Percentiles rank a stretch among this genome's conserved stretches.
These are phyloP conservation scores for Malassezia sympodialis DNA, from an alignment of 1,284 basidiomycete species.

Conservation along the genomic window DNA sequence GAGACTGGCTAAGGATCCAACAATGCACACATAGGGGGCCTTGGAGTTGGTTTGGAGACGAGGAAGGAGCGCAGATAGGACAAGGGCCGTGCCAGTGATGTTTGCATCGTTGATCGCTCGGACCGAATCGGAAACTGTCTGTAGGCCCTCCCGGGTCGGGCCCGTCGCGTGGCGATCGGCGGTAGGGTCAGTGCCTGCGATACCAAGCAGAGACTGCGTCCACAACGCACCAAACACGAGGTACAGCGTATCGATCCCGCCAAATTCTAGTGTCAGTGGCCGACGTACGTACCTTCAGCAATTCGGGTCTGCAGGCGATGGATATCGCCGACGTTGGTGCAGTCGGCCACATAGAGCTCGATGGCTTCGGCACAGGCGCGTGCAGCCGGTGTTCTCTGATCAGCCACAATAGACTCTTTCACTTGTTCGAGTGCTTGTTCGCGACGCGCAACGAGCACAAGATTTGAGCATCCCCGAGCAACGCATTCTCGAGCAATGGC, in stretches of 20 bases:
- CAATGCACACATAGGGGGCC: conserved; percentile 63
- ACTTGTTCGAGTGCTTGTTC: conserved; percentile 51
- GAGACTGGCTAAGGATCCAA: conserved; percentile 66
- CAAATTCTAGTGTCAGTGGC: conserved; percentile 52
- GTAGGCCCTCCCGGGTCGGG: conserved; percentile 37
- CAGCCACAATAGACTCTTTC: conserved; percentile 48
- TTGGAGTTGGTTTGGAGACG: conserved; percentile 61
- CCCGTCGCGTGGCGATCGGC: not conserved
- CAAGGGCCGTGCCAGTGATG: conserved; percentile 49
- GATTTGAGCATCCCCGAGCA: not conserved
- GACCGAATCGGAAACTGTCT: conserved; percentile 43
- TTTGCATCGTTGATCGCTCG: conserved; percentile 48
- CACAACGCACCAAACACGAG: conserved; percentile 75
- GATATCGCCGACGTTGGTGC: conserved; percentile 61
- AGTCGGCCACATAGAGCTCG: conserved; percentile 54
- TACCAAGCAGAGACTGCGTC: conserved; percentile 61
- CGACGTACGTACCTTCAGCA: conserved; percentile 39
- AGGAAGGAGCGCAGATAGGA: conserved; percentile 55
- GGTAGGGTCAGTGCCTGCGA: conserved; percentile 56
- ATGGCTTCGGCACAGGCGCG: conserved; percentile 5
- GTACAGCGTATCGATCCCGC: conserved; percentile 68
- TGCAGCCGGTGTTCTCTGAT: not conserved
- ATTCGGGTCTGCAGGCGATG: conserved; percentile 53
- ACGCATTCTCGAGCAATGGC: conserved; percentile 11
- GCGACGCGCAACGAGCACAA: conserved; percentile 14